phyloP scores from a whole-genome alignment of 2,329 filamentous ascomycete species.

The Colletotrichum tropicale region DNA sequence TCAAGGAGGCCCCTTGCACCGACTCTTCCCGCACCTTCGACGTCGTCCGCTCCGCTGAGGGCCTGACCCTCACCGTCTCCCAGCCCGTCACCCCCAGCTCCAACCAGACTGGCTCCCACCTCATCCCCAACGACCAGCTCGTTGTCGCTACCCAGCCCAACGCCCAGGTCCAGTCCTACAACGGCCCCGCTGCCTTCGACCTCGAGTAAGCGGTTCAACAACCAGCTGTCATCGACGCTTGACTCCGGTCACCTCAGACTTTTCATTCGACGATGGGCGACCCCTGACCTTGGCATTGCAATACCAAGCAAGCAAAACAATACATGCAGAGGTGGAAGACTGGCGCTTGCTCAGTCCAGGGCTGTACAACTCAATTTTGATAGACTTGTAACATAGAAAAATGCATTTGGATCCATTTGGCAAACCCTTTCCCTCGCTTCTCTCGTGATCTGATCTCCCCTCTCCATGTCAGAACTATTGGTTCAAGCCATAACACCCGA shows the following conservation, averaged over 20 bases:
- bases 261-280: not conserved
- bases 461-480: not conserved
- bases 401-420: not conserved
- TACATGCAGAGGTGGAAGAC: not conserved
- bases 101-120: constrained; percentile 29
- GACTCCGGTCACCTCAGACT: not conserved
- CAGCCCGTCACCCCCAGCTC: constrained; percentile 29
- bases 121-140: constrained; percentile 29
- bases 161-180: constrained; percentile 32
- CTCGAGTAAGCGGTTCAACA: not conserved
- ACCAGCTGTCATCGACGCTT: not conserved
- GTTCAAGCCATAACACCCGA: not conserved
- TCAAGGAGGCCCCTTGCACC: constrained; percentile 30
- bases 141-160: constrained; percentile 25
- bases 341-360: not conserved
- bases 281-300: not conserved
- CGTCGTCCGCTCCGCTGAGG: constrained; percentile 25
- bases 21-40: constrained; percentile 33
- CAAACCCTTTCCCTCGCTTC: not conserved
- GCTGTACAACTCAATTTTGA: not conserved
- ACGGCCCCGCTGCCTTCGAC: constrained; percentile 23
- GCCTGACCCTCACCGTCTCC: constrained; percentile 29
- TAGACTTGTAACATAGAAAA: not conserved
- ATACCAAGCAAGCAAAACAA: not conserved
- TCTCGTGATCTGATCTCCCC: not conserved